Evolutionary conservation across 2,329 filamentous ascomycete genomes (phyloP).

Genomic region (Stenocarpella maydis): DNA sequence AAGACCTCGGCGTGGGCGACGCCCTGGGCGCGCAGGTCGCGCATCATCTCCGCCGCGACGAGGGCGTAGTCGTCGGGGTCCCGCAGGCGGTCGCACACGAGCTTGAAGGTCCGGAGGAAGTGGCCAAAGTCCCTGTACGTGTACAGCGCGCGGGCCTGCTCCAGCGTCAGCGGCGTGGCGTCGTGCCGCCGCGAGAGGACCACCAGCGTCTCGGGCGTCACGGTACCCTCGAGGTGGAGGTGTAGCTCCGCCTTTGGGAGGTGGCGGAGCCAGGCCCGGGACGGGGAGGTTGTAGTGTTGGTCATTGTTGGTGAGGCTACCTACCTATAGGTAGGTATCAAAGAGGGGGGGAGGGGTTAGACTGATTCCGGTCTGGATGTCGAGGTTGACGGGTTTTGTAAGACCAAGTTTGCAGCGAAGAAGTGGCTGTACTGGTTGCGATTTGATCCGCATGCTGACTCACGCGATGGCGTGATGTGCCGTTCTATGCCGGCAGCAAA

Average conservation of each 20-base stretch:
- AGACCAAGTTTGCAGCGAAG: too few species aligned
- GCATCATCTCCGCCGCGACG: conserved; percentile 32
- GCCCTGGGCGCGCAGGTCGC: conserved; percentile 32
- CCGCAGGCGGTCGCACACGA: conserved; percentile 34
- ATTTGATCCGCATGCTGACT: too few species aligned
- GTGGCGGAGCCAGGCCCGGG: conserved; percentile 25
- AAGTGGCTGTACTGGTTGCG: too few species aligned
- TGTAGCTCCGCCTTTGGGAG: conserved; percentile 36
- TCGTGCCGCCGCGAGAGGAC: conserved; percentile 35
- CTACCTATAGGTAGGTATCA: too few species aligned
- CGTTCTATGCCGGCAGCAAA: too few species aligned
- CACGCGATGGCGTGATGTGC: too few species aligned
- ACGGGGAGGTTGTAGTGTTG: background rate
- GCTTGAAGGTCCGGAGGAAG: conserved; percentile 34
- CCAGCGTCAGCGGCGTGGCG: conserved; percentile 31
- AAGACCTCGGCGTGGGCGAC: conserved; percentile 36
- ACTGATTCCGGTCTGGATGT: too few species aligned
- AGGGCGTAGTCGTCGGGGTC: conserved; percentile 35
- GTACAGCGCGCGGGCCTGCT: conserved; percentile 35
- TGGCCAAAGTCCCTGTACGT: conserved; percentile 33
- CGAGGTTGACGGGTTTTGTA: too few species aligned
- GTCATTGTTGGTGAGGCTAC: background rate
- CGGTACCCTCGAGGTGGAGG: conserved; percentile 36
- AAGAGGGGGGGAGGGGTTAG: too few species aligned
- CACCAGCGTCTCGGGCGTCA: conserved; percentile 36